Conservation (phyloP, 345 rosid species). For the Brassica nigra region DNA sequence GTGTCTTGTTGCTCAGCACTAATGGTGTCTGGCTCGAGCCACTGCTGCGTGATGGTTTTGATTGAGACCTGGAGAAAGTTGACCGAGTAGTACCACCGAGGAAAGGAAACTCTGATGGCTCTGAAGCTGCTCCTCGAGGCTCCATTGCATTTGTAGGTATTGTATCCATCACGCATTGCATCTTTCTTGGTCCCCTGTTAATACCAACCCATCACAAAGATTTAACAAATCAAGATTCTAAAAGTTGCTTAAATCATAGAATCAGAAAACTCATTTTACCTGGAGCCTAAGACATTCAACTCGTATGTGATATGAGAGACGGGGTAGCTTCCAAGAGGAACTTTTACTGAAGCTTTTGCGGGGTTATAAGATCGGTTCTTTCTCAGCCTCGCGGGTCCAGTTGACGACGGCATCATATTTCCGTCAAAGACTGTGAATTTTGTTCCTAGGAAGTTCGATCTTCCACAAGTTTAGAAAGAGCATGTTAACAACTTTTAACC, state of each 20-base stretch:
- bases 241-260: not conserved
- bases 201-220: constrained; percentile 11
- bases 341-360: constrained; percentile 60
- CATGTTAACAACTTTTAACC: not conserved
- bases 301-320: constrained; percentile 78
- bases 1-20: constrained; percentile 65
- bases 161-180: constrained; percentile 66
- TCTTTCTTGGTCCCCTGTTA: constrained; percentile 78
- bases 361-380: constrained; percentile 55
- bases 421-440: constrained; percentile 82
- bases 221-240: constrained; percentile 7
- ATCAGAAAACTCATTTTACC: constrained; percentile 48
- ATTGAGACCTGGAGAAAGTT: constrained; percentile 44
- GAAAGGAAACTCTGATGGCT: constrained; percentile 40
- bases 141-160: constrained; percentile 53
- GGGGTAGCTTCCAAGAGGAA: constrained; percentile 65
- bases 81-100: constrained; percentile 42
- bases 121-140: constrained; percentile 29
- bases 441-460: constrained; percentile 93
- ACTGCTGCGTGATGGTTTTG: constrained; percentile 38
- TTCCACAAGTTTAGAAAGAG: constrained; percentile 36
- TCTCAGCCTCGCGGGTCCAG: constrained; percentile 53
- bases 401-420: constrained; percentile 57
- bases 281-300: constrained; percentile 79
- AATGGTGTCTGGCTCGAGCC: constrained; percentile 37